Evolutionary conservation across 371 early-diverging fungal genomes (phyloP), one percentile per base, ranked within the genome.

Genomic region (Fennellomyces sp.): DNA sequence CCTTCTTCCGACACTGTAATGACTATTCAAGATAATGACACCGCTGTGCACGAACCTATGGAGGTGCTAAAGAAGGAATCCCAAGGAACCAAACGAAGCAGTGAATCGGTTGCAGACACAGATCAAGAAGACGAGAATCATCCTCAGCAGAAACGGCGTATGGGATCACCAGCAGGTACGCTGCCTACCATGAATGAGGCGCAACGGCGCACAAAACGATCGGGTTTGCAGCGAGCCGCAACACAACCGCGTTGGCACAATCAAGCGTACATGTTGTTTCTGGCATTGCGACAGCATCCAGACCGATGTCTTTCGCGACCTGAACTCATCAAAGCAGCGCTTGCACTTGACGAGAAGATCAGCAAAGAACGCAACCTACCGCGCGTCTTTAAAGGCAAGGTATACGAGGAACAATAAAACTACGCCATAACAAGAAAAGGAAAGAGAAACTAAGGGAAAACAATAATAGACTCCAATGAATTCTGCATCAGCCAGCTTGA

Each of bases 331-430:
- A 79, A 81, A 47, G 80, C 76, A 17, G 92, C 93, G 2, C 75
- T 94, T 15, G 85, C 78, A 11, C 58, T 93, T 48, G 95, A 94
- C 65, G 74, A 75, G 56, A 82, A 84, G 55, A 85, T 91, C 25
- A 89, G 93, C 48, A 69, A 73, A 52, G 89, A 91, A 56, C 78
- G 85, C 11, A 83, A 86, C 10, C 60, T 94, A 25, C 93, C 91
- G 5, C 76, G 80, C 41, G 89, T 88, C 26, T 94, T 94, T 61
- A 81, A 85, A 26, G 95, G 95, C 58, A 93, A 92, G 84, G 91
- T 90, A 81, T n/a, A n/a, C n/a, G n/a, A n/a, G n/a, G n/a, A n/a
- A n/a, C n/a, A n/a, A n/a, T n/a, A n/a, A n/a, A n/a, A n/a, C n/a
- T n/a, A n/a, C n/a, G n/a, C n/a, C 21, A 33, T 10, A 28, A 19